Base-by-base conservation (phyloP, 805 yeast genomes). In the Grigorovia jiainica region DNA sequence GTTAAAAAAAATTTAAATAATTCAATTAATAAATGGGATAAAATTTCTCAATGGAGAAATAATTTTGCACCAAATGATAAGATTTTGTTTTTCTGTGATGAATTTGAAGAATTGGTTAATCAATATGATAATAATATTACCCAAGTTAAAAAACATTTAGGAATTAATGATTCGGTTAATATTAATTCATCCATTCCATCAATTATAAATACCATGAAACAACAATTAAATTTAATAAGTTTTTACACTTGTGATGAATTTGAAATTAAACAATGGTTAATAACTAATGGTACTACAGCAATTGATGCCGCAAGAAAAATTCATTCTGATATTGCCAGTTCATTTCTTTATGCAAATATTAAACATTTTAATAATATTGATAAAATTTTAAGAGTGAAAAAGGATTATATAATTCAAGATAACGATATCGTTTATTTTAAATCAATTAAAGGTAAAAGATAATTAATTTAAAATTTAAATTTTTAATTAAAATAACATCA, bases 271-370 rank as follows among this genome's bases (percentile, higher is more conserved):
- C 95, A 87, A 60, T 87, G 97, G 97, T 82, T 87, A 15, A 71
- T 87, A 42, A 72, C 89, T 57, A 69, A 70, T 40, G 85, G 87
- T 24, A 73, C 82, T 15, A 73, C 76, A 30, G 95, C 95, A 2
- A 89, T 90, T 31, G 84, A 84, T 47, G 95, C 95, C 2, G 96
- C 96, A 1, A 94, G 89, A 18, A 80, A 82, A 27, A 87, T 87
- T 45, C 96, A 87, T 59, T 82, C 86, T 1, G 96, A 87, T 59
- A 65, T 87, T 42, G 79, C 82, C 64, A 76, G 79, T 53, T 83
- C 94, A 0, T 87, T 87, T 58, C 76, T 87, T 37, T 75, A 76
- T 55, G 94, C 92, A 8, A 78, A 79, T 43, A 83, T 87, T 23
- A 34, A 39, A 15, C 34, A 27, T 15, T 13, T 10, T 23, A 9